Base-by-base conservation (phyloP, 2,329 filamentous ascomycete species). In the Trichophyton schoenleinii region DNA sequence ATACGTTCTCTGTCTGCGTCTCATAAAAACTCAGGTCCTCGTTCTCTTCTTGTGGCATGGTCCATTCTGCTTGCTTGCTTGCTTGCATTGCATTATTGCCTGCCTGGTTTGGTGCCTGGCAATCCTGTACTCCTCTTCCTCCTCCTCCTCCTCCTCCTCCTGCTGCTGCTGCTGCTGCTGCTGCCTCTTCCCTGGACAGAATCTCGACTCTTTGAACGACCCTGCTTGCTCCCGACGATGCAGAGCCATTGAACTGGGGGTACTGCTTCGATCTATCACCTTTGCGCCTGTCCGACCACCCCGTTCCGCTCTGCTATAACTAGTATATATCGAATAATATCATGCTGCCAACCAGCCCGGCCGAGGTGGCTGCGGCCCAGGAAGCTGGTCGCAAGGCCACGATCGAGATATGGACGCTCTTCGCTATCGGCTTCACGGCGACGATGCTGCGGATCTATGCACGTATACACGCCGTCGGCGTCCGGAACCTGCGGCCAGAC, bases 361-460 rank as follows among this genome's bases (percentile, higher is more conserved):
- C 55, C 41, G 38, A 38, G n/a, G 36, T 59, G 20, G 42, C 53
- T 18, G 28, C 41, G n/a, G 49, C 60, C 15, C 2, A 42, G 41
- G 53, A 42, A 15, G 60, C 53, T 18, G 13, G 18, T 25, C 48
- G 52, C 55, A 18, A 25, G 38, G 28, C 60, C 28, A 58, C 55
- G 41, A 58, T 58, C 55, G 55, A 58, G 55, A 58, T 58, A 58
- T 58, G 55, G 55, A 58, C 55, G 31, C 55, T 58, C 55, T 58
- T 58, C 31, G 31, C 11, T 8, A 41, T 58, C 41, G 55, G 55
- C 28, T 61, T 68, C 62, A 58, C 65, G 2, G 63, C 66, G 22
- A 70, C 69, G 15, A 38, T 70, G 7, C 64, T 71, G 42, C 65
- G 83, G 52, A 77, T 77, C 4, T 80, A 77, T 64, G 73, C 78